Percentiles rank a stretch among this genome's conserved stretches.
Conservation (phyloP, 2,329 filamentous ascomycete genomes). For the Dactylellina haptotyla region DNA sequence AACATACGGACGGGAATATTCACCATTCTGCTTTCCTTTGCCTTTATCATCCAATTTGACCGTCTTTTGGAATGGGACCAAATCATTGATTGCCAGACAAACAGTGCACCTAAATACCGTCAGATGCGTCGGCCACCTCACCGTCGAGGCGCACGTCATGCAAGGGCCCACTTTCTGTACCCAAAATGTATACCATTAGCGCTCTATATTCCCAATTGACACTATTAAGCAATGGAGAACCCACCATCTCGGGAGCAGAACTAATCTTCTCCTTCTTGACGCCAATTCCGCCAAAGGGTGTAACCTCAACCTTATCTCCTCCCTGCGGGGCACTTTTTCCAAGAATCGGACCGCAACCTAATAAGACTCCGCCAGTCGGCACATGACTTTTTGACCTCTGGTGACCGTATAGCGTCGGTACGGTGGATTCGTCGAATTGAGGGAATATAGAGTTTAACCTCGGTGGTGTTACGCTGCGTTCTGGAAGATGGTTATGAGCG, state of each 20-base stretch:
- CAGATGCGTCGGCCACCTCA: constrained; percentile 79
- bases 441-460: constrained; percentile 50
- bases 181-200: constrained; percentile 9
- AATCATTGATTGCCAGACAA: constrained; percentile 85
- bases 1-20: constrained; percentile 42
- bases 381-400: constrained; percentile 51
- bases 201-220: background rate
- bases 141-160: constrained; percentile 83
- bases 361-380: constrained; percentile 7
- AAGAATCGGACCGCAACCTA: background rate
- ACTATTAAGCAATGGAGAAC: constrained; percentile 58
- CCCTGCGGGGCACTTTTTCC: constrained; percentile 48
- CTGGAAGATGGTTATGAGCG: constrained; percentile 10
- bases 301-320: constrained; percentile 59
- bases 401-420: constrained; percentile 47
- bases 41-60: constrained; percentile 57
- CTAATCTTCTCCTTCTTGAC: constrained; percentile 62
- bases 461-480: constrained; percentile 34
- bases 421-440: constrained; percentile 39
- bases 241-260: constrained; percentile 62
- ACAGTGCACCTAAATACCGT: constrained; percentile 82
- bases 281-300: constrained; percentile 60
- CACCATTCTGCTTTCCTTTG: constrained; percentile 55
- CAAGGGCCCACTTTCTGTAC: constrained; percentile 72
- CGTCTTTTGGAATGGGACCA: constrained; percentile 64